phyloP scores from a whole-genome alignment of 1,284 basidiomycete genomes.

The Heterobasidion parviporum region DNA sequence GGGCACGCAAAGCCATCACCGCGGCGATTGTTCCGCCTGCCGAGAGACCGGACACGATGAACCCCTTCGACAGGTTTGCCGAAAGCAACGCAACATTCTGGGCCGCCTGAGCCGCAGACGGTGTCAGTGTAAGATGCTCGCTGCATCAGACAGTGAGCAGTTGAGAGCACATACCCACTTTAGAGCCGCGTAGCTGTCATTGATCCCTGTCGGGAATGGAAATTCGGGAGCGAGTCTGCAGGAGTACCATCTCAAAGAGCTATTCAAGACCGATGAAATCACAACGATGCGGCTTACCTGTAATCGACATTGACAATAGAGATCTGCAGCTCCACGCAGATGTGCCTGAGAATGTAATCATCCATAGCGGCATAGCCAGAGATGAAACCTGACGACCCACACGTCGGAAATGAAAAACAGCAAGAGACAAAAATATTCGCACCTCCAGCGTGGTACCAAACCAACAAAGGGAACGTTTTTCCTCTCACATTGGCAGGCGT shows the following conservation, averaged over 20 bases:
- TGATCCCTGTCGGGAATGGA: background rate
- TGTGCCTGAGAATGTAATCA: background rate
- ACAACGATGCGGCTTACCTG: background rate
- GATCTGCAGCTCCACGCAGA: background rate
- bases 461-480: constrained; percentile 1
- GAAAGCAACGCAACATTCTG: background rate
- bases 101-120: background rate
- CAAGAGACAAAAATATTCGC: background rate
- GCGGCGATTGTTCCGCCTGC: constrained; percentile 13
- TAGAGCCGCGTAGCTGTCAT: constrained; percentile 1
- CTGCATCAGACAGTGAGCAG: background rate
- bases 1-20: constrained; percentile 6
- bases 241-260: background rate
- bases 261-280: background rate
- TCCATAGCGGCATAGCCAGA: background rate
- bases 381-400: background rate
- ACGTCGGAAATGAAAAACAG: background rate
- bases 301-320: constrained; percentile 2
- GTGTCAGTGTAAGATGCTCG: background rate
- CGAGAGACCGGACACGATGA: constrained; percentile 11
- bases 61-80: constrained; percentile 6
- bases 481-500: background rate
- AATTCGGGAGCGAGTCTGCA: constrained; percentile 1
- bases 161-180: constrained; percentile 1
- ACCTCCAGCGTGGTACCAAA: constrained; percentile 9